Evolutionary conservation across 305 asterid genomes (phyloP), one percentile per base, ranked within the genome.

Genomic region (Solanum hybrid): DNA sequence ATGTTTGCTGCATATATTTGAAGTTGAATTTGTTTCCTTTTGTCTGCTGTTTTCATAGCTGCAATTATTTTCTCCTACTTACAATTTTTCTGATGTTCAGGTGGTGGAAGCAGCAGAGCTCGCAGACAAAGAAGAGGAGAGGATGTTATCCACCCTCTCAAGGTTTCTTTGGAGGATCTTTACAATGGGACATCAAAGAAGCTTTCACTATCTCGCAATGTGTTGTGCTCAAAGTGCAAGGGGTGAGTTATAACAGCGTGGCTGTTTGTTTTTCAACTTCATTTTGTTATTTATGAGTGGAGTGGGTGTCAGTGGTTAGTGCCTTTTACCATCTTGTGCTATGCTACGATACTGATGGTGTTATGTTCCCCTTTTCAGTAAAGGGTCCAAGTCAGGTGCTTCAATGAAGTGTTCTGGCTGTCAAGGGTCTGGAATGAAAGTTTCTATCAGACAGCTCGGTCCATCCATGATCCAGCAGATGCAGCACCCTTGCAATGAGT

Each of bases 71-170:
- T 56, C 16, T 34, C 35, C 36, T n/a, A n/a, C 16, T 7, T 46
- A 17, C n/a, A 24, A 34, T 51, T 85, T 64, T 87, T 75, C 31
- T 69, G 90, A 75, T 71, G 86, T 71, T n/a, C 89, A 96, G 97
- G 96, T 76, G 98, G 98, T 90, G 96, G 97, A 84, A 95, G 99
- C 91, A 96, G 99, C 92, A 92, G 99, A 91, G 98, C 98, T 29
- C 93, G 98, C 81, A 95, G 99, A 91, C 99, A 96, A 90, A 93
- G 98, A 92, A 96, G 97, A 94, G 99, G 99, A 72, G 99, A 97
- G 87, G 99, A 97, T 93, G 98, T 97, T 56, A 87, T 96, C 75
- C 99, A 97, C 89, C 98, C 98, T 14, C 96, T 97, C 90, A 97
- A 97, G 94, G 99, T 96, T 79, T 96, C 99, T 60, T 91, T 97